Evolutionary conservation across 2,329 filamentous ascomycete species (phyloP).

Genomic region (Aspergillus carbonarius): DNA sequence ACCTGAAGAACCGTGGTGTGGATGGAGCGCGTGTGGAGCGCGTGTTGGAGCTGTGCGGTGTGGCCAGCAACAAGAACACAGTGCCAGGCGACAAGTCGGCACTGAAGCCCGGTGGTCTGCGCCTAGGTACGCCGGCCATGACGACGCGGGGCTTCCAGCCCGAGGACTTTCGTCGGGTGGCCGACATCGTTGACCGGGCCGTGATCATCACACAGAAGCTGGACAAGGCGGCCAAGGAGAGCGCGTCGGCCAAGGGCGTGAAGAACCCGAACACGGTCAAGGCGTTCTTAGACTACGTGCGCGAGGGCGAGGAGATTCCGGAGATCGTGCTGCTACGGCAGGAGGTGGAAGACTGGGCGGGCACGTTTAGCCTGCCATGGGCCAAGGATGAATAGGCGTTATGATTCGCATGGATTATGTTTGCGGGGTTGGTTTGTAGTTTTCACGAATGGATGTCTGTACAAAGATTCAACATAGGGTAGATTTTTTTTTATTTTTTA

Average conservation of each 20-base stretch:
- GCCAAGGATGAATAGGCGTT: conserved; percentile 58
- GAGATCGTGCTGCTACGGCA: conserved; percentile 83
- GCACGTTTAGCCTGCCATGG: conserved; percentile 84
- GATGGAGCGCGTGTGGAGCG: conserved; percentile 93
- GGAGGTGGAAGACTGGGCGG: conserved; percentile 88
- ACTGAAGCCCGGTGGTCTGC: conserved; percentile 85
- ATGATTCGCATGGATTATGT: neutral
- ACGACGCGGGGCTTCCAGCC: conserved; percentile 90
- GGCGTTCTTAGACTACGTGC: conserved; percentile 92
- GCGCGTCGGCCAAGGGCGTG: conserved; percentile 76
- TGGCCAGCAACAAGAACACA: conserved; percentile 99
- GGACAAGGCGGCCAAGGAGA: conserved; percentile 66
- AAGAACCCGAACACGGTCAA: conserved; percentile 98
- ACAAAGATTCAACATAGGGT: conserved; percentile 11
- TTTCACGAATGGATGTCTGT: conserved; percentile 19
- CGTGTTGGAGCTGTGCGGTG: conserved; percentile 85
- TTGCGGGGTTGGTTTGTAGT: neutral
- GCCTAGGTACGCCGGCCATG: conserved; percentile 96
- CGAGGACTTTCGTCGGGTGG: conserved; percentile 82
- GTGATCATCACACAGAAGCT: conserved; percentile 76
- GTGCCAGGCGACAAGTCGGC: conserved; percentile 94
- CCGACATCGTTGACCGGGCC: conserved; percentile 79
- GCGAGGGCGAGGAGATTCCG: conserved; percentile 71
- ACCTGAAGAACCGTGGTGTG: conserved; percentile 81
- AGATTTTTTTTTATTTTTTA: neutral